Evolutionary conservation across 1,284 basidiomycete species (phyloP).

Genomic region (Ustilago trichophora): DNA sequence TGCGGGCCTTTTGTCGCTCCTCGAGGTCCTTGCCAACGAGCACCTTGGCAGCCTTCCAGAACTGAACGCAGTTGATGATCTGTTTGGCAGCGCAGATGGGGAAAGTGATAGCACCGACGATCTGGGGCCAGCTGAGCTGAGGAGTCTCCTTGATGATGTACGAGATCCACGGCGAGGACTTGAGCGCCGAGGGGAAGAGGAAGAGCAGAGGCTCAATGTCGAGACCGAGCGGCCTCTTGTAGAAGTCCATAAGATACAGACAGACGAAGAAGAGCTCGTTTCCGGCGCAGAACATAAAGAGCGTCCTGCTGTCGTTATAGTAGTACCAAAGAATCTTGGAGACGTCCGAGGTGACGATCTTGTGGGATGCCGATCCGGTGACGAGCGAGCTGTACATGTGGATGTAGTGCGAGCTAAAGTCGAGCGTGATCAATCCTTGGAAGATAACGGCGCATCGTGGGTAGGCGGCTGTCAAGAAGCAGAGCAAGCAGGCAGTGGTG

Average conservation of each 20-base stretch:
- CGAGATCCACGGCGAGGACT: conserved; percentile 30
- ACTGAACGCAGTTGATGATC: conserved; percentile 92
- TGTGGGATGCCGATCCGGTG: conserved; percentile 92
- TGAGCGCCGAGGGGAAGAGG: conserved; percentile 34
- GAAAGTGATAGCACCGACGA: conserved; percentile 75
- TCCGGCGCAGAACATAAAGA: conserved; percentile 94
- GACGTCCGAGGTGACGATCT: conserved; percentile 87
- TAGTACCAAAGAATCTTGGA: conserved; percentile 91
- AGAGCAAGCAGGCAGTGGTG: conserved; percentile 92
- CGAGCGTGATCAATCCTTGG: conserved; percentile 94
- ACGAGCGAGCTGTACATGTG: conserved; percentile 99
- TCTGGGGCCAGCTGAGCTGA: conserved; percentile 80
- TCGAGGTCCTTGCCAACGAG: conserved; percentile 61
- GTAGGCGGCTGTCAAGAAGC: conserved; percentile 90
- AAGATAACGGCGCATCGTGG: conserved; percentile 83
- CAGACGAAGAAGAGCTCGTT: conserved; percentile 98
- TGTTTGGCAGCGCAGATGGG: conserved; percentile 87
- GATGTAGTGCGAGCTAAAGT: conserved; percentile 99
- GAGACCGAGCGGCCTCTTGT: conserved; percentile 66
- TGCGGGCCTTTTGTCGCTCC: conserved; percentile 42
- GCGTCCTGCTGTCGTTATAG: conserved; percentile 87
- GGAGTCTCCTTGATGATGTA: conserved; percentile 62
- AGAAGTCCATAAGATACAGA: conserved; percentile 92
- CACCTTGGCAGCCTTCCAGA: conserved; percentile 98
- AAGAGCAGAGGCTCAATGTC: conserved; percentile 46